A percentile compares a stretch with the other conserved stretches of the same genome.
phyloP scores from a whole-genome alignment of 768 basidiomycete genomes.

The Psilocybe subaeruginosa region DNA sequence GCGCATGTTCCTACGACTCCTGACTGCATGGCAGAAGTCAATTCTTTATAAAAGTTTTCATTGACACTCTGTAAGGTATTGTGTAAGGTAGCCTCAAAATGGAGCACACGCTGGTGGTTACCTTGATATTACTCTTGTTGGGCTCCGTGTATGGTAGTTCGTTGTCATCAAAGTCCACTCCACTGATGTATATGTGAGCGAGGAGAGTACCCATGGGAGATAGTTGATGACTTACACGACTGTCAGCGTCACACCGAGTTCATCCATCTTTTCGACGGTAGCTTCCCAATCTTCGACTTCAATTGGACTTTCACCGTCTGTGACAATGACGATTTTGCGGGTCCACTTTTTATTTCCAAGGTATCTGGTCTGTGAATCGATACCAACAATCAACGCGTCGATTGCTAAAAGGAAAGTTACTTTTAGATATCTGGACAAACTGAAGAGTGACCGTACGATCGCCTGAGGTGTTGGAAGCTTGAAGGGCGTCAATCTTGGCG shows the following conservation, averaged over 20 bases:
- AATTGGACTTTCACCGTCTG: constrained; percentile 80
- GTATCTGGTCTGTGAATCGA: constrained; percentile 76
- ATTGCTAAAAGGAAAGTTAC: constrained; percentile 54
- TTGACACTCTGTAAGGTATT: constrained; percentile 56
- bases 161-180: constrained; percentile 86
- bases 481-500: constrained; percentile 61
- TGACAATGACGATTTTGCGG: constrained; percentile 80
- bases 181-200: constrained; percentile 45
- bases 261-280: constrained; percentile 67
- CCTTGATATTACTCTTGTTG: constrained; percentile 76
- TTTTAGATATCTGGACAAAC: neutral
- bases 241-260: constrained; percentile 57
- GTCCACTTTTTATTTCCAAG: constrained; percentile 82
- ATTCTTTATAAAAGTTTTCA: constrained; percentile 66
- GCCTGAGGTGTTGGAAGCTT: constrained; percentile 57
- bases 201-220: constrained; percentile 2
- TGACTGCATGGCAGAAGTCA: constrained; percentile 33
- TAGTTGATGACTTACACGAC: constrained; percentile 59
- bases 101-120: constrained; percentile 24
- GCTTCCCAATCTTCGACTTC: constrained; percentile 78
- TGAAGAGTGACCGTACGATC: constrained; percentile 56
- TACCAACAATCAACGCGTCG: constrained; percentile 84
- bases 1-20: constrained; percentile 68
- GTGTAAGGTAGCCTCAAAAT: too few relatives aligned
- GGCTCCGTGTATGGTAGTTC: constrained; percentile 64